Evolutionary conservation across 306 rosid genomes (phyloP).

Genomic region (Malus asiatica): DNA sequence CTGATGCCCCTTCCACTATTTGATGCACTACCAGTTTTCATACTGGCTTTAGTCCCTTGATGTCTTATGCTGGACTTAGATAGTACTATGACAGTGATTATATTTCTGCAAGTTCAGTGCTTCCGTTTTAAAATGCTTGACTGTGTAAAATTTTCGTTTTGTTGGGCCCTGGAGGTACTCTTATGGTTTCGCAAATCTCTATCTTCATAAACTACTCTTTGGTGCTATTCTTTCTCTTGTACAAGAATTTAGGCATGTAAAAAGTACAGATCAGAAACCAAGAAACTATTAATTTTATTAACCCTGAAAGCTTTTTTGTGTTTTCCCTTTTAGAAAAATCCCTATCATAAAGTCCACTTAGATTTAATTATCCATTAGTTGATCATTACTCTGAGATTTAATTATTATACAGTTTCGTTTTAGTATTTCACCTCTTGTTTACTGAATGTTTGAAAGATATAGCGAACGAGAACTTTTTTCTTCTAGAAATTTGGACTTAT

Average conservation of each 20-base stretch:
- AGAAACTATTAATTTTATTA: neutral
- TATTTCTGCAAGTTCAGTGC: neutral
- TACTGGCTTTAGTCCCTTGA: neutral
- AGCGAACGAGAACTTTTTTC: neutral
- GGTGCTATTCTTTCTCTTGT: neutral
- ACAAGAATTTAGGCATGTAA: neutral
- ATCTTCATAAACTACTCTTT: neutral
- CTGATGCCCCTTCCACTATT: slow-evolving; percentile 7
- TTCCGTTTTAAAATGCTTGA: neutral
- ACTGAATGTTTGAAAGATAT: neutral
- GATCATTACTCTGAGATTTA: neutral
- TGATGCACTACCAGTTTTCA: neutral
- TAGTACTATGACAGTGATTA: neutral
- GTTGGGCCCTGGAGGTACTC: neutral
- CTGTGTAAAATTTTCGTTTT: neutral
- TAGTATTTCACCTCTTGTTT: neutral
- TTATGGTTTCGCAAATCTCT: neutral
- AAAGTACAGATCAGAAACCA: neutral
- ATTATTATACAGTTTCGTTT: neutral
- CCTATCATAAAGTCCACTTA: neutral
- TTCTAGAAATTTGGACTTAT: neutral
- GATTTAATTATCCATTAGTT: neutral
- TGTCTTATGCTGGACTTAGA: neutral
- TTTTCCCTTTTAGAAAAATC: neutral
- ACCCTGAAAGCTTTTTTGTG: neutral